phyloP scores from a whole-genome alignment of 352 stramenopile species.

The Pythium monospermum region DNA sequence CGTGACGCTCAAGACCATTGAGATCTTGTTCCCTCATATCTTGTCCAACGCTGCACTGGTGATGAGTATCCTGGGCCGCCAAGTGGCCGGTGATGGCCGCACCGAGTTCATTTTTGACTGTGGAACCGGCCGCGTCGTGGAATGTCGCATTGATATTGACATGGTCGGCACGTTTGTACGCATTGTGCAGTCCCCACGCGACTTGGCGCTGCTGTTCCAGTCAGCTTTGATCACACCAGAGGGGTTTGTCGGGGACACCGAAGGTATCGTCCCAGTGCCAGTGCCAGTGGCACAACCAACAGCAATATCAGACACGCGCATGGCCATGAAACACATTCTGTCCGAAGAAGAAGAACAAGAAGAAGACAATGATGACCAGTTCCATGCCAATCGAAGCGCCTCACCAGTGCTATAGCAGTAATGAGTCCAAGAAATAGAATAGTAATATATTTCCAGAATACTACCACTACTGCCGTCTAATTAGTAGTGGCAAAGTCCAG shows the following conservation, averaged over 20 bases:
- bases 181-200: slow-evolving; percentile 2
- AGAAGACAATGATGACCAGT: neutral
- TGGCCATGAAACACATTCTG: slow-evolving; percentile 11
- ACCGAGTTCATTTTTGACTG: slow-evolving; percentile 13
- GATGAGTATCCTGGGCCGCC: slow-evolving; percentile 12
- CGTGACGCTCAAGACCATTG: slow-evolving; percentile 17
- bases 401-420: too few species aligned
- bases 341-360: neutral
- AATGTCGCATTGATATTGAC: slow-evolving; percentile 10
- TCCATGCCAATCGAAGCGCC: neutral
- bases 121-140: neutral
- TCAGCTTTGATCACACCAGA: slow-evolving; percentile 9
- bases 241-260: slow-evolving; percentile 8
- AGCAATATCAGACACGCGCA: neutral
- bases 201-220: slow-evolving; percentile 11
- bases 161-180: slow-evolving; percentile 14
- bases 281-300: neutral
- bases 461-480: too few species aligned
- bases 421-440: too few species aligned
- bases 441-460: too few species aligned
- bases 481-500: too few species aligned
- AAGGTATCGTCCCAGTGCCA: neutral
- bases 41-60: slow-evolving; percentile 12
- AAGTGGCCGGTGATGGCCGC: neutral
- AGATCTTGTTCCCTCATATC: slow-evolving; percentile 15